Evolutionary conservation across 441 rosid genomes (phyloP), one percentile per base, ranked within the genome.

Genomic region (Erysimum pusillum): DNA sequence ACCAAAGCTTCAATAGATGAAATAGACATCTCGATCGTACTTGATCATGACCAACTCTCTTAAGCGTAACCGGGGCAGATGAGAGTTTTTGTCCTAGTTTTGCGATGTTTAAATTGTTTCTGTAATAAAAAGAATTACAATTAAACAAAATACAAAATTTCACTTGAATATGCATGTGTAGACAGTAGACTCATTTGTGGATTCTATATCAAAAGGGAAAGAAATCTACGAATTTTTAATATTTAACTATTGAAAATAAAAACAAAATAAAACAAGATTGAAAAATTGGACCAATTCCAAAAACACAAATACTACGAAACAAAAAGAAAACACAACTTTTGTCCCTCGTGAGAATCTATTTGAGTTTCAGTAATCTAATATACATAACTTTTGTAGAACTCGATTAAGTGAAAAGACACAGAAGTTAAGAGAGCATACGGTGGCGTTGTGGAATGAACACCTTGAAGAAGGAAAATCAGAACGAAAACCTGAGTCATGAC

Each of bases 381-480:
- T 0, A 52, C 25, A 25, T 45, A 54, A 8, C 28, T 39, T 36
- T 46, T 13, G 7, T 67, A 25, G 7, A 63, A 9, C 38, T 7
- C 6, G 13, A 5, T 25, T 57, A 2, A 58, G 52, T 20, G 44
- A 46, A 25, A 49, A 67, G 10, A 67, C 45, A 46, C 4, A 53
- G 7, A 67, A 39, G 36, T 49, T 32, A 48, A 20, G 66, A 39
- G 6, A 35, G 41, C 58, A 42, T 22, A 76, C 80, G 18, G 35
- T 63, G 44, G 46, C n/a, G 22, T 62, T 69, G 2, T 10, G 7
- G 80, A 57, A 46, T 46, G 54, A 70, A 76, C 80, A 70, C 45
- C 2, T 56, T 70, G 71, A 70, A 76, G 61, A 63, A 76, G 22
- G 15, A 56, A 46, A 14, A 76, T 45, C 25, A 76, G 28, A 63